Percentiles rank a stretch among this genome's conserved stretches.
These are phyloP conservation scores for Aquilaria yunnanensis DNA, from an alignment of 345 rosid species.

Conservation along the genomic window DNA sequence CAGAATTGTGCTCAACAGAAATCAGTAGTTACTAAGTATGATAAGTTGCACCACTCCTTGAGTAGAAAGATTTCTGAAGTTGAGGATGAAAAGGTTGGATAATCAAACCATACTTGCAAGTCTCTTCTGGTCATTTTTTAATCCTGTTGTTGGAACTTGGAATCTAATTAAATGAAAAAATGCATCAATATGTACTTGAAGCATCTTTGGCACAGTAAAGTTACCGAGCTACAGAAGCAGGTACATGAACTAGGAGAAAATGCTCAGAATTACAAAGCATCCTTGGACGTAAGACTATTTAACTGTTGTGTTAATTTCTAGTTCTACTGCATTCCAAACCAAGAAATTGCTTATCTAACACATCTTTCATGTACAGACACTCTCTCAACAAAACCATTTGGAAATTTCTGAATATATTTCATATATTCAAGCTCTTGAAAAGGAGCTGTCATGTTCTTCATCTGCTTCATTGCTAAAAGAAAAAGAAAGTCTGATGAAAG, in stretches of 20 bases:
- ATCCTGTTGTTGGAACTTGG: neutral
- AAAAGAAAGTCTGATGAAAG: slow-evolving; percentile 73
- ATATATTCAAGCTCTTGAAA: slow-evolving; percentile 62
- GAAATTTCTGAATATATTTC: slow-evolving; percentile 50
- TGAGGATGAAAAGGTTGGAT: slow-evolving; percentile 65
- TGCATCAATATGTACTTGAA: slow-evolving; percentile 19
- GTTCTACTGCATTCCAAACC: neutral
- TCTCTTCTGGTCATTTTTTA: no score
- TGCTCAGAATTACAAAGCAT: slow-evolving; percentile 40
- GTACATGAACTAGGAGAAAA: slow-evolving; percentile 37
- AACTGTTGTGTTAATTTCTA: no score
- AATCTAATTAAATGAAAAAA: no score
- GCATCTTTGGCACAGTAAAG: slow-evolving; percentile 42
- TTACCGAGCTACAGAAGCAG: slow-evolving; percentile 44
- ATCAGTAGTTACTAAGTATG: slow-evolving; percentile 31
- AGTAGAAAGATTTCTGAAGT: slow-evolving; percentile 39
- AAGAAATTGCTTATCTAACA: slow-evolving; percentile 3
- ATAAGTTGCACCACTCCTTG: slow-evolving; percentile 28
- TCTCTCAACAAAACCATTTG: slow-evolving; percentile 43
- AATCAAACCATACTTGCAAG: neutral
- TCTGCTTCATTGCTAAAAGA: slow-evolving; percentile 66
- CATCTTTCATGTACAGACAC: slow-evolving; percentile 34
- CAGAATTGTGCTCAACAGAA: slow-evolving; percentile 45
- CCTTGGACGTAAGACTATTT: slow-evolving; percentile 34
- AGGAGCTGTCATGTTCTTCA: slow-evolving; percentile 55